Base-by-base conservation (phyloP, 805 yeast genomes). In the Ogataea allantospora region DNA sequence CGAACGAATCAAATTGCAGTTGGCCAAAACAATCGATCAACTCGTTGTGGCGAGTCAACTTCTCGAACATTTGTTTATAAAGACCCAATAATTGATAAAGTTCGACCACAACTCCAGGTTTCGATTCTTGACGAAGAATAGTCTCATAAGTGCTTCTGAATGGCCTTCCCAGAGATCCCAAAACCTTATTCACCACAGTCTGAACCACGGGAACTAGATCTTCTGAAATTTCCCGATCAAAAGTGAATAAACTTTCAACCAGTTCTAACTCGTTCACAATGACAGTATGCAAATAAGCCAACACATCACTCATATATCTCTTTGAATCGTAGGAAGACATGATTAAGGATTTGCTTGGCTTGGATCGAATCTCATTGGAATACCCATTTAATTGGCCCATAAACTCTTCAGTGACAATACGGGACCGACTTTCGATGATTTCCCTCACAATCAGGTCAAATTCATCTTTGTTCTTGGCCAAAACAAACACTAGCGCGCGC, bases 241-340 rank as follows among this genome's bases (percentile, higher is more conserved):
- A 54, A 30, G 71, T 71, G 38, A 91, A 80, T 34, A 91, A 62
- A 13, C 79, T 70, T 7, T 71, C 70, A 5, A 91, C 71, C 20
- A 82, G 70, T 54, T 93, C 99, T 27, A 79, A 72, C 59, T 93
- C 99, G 61, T 87, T 86, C 4, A 88, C 95, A 20, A 88, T 80
- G 4, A 86, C 72, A 2, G 89, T 77, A 56, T 93, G 97, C 2
- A 88, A 72, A 66, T 84, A 85, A 0, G 98, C 98, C 25, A 93
- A 65, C 21, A 93, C 71, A 56, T 88, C 96, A 17, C 97, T 95
- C 12, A 87, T 68, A 47, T 80, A 89, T 38, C 96, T 69, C 17
- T 80, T 68, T 1, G 96, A 85, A 56, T 91, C 96, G 57, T 83
- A 83, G 0, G 85, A 81, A 7, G 82, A 75, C 29, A 82, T 62